Conservation (phyloP, 495 filamentous ascomycete species). For the Daldinia concentrica region DNA sequence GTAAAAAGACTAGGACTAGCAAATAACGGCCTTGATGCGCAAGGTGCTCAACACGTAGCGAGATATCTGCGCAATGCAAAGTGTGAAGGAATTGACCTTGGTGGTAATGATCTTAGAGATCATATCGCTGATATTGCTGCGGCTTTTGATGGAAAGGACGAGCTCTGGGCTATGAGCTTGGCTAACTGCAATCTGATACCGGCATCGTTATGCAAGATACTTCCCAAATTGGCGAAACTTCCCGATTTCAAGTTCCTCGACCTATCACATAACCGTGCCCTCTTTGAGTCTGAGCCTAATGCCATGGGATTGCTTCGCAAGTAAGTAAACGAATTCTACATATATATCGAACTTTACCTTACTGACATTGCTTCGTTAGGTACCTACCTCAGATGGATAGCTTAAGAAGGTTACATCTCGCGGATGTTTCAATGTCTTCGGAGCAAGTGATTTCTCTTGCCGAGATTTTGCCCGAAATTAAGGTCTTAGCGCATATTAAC, state of each 20-base stretch:
- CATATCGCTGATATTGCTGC: conserved; percentile 73
- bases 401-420: conserved; percentile 86
- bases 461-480: conserved; percentile 87
- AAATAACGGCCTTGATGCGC: conserved; percentile 76
- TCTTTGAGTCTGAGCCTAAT: conserved; percentile 79
- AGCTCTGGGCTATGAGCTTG: conserved; percentile 83
- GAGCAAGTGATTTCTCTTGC: conserved; percentile 89
- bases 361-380: conserved; percentile 45
- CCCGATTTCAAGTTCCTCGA: conserved; percentile 88
- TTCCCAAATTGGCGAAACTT: conserved; percentile 77
- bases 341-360: background rate
- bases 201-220: conserved; percentile 73
- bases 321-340: conserved; percentile 45
- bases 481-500: conserved; percentile 85
- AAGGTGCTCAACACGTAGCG: conserved; percentile 78
- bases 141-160: conserved; percentile 67
- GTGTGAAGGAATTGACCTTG: conserved; percentile 92
- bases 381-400: conserved; percentile 83
- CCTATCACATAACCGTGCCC: conserved; percentile 83
- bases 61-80: conserved; percentile 74
- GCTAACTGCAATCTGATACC: conserved; percentile 86
- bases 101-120: conserved; percentile 81
- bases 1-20: conserved; percentile 82
- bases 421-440: conserved; percentile 84
- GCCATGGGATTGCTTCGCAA: conserved; percentile 79